Base-by-base conservation (phyloP, 202 grass and related monocot species). In the Saccharum hybrid region DNA sequence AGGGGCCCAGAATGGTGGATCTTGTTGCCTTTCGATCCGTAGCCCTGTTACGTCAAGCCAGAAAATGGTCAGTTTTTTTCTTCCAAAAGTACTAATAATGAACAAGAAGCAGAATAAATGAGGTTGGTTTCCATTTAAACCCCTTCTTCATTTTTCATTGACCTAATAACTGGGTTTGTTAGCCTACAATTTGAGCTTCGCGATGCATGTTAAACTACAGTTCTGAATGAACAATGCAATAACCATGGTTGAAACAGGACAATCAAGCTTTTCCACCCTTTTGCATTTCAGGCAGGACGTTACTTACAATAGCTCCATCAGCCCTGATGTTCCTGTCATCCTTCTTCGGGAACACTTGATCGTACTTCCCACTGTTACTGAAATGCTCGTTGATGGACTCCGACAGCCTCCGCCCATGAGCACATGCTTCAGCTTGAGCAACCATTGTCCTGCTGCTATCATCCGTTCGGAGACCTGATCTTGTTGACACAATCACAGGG, bases 1-100 rank as follows among this genome's bases (percentile, higher is more conserved):
- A 99, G 88, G 5, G 97, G 97, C 26, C 97, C 97, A 1, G 97
- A 99, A 82, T 96, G 92, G 82, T 96, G 97, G 43, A 96, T 96
- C 76, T 96, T 99, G 78, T 83, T 96, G 63, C 93, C 93, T 54
- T 98, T 98, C 0, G 90, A 88, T 59, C 87, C 92, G 13, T 88
- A 90, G 14, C 89, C 90, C 91, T 99, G 89, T 71, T 33, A 26
- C 11, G 3, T 59, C n/a, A 61, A 81, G 75, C 5, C 40, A 13
- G 13, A 66, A 62, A 51, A 42, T 10, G 52, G 18, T 46, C 33
- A 86, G 38, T n/a, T 33, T 68, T n/a, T 42, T 40, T 31, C 2
- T 19, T 14, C 15, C 23, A 48, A 52, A 52, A 6, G 3, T 52
- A 52, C 49, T 52, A 52, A 52, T 49, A 16, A 57, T 36, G 73